A percentile compares a stretch with the other conserved stretches of the same genome.
These are phyloP conservation scores for Aquanectria penicillioides DNA, from an alignment of 2,329 filamentous ascomycete genomes.

Conservation along the genomic window DNA sequence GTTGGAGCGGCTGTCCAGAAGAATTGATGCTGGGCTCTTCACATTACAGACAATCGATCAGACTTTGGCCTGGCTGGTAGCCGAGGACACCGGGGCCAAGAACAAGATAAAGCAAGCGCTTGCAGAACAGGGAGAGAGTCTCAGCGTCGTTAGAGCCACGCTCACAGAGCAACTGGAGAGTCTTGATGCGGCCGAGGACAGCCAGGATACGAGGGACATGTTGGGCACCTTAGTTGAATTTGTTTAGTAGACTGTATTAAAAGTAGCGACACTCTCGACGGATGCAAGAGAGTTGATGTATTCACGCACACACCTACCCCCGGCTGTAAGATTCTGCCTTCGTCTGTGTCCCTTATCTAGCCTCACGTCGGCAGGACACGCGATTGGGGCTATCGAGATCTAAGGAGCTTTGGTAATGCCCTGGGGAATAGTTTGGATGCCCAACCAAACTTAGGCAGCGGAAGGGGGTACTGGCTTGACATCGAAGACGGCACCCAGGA, in stretches of 20 bases:
- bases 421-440: neutral
- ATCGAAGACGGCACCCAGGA: constrained; percentile 86
- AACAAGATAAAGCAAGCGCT: constrained; percentile 71
- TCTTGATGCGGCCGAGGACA: constrained; percentile 67
- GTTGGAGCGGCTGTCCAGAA: constrained; percentile 77
- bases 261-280: constrained; percentile 18
- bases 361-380: too few species aligned
- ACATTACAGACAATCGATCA: constrained; percentile 85
- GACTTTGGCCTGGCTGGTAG: constrained; percentile 88
- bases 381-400: too few species aligned
- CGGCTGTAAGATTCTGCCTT: constrained; percentile 23
- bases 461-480: constrained; percentile 74
- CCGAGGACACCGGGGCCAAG: constrained; percentile 83
- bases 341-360: too few species aligned
- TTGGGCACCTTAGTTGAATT: constrained; percentile 62
- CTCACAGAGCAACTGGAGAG: constrained; percentile 69
- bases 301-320: constrained; percentile 19
- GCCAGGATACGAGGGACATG: constrained; percentile 67
- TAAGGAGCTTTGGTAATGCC: neutral
- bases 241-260: constrained; percentile 49
- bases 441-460: constrained; percentile 36
- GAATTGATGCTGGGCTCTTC: constrained; percentile 87
- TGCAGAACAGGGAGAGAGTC: constrained; percentile 72
- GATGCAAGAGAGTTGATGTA: constrained; percentile 25
- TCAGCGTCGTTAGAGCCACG: constrained; percentile 72